phyloP scores from a whole-genome alignment of 805 yeast species.

The Danielia oregonensis region DNA sequence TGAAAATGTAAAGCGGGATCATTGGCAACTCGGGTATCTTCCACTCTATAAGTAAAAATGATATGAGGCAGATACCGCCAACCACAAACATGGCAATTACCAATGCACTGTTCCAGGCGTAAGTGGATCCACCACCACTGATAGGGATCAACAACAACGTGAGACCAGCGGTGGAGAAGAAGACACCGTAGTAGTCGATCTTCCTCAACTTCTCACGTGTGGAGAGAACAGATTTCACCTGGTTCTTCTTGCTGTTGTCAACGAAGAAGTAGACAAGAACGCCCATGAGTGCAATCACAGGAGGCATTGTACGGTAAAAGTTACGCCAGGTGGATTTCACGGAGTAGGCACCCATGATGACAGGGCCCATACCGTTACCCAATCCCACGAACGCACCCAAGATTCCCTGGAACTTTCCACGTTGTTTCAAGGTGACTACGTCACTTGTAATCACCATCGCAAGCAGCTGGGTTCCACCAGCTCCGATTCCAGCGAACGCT shows the following conservation, averaged over 20 bases:
- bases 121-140: constrained; percentile 59
- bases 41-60: constrained; percentile 49
- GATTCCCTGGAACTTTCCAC: constrained; percentile 55
- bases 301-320: constrained; percentile 47
- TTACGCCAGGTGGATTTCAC: constrained; percentile 48
- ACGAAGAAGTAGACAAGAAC: constrained; percentile 31
- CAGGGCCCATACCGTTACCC: constrained; percentile 55
- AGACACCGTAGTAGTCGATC: constrained; percentile 53
- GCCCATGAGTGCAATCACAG: constrained; percentile 33
- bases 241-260: constrained; percentile 28
- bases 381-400: constrained; percentile 48
- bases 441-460: constrained; percentile 54
- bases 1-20: constrained; percentile 48
- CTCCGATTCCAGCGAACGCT: constrained; percentile 57
- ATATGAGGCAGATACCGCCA: constrained; percentile 31
- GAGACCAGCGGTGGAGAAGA: constrained; percentile 44
- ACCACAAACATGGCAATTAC: constrained; percentile 33
- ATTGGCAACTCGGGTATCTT: constrained; percentile 48
- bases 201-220: constrained; percentile 35
- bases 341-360: constrained; percentile 50
- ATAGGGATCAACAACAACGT: constrained; percentile 53
- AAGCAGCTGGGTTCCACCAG: constrained; percentile 52
- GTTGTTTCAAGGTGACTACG: constrained; percentile 48
- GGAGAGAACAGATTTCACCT: constrained; percentile 25
- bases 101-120: constrained; percentile 47